These are phyloP conservation scores for Epichloe scottii DNA, from an alignment of 2,329 filamentous ascomycete genomes.

Conservation along the genomic window DNA sequence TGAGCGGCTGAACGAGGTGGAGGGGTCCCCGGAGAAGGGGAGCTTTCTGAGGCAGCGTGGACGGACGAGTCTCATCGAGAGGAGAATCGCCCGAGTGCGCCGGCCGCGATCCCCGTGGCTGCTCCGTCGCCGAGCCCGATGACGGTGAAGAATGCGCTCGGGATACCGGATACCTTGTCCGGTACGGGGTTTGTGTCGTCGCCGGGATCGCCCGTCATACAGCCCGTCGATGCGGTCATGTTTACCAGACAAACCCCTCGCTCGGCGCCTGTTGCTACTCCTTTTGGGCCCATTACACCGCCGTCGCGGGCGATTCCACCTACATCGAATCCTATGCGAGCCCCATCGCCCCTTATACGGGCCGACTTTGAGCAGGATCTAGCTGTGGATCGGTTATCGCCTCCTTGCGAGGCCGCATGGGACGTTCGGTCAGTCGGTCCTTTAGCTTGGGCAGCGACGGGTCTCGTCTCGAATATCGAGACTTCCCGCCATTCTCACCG, in stretches of 20 bases:
- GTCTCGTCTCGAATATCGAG: slow-evolving; percentile 19
- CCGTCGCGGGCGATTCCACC: slow-evolving; percentile 16
- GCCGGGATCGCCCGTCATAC: slow-evolving; percentile 20
- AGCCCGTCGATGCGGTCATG: slow-evolving; percentile 14
- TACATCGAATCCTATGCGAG: slow-evolving; percentile 17
- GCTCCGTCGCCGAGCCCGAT: slow-evolving; percentile 7
- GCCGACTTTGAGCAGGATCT: slow-evolving; percentile 26
- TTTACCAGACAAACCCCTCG: neutral
- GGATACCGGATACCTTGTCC: slow-evolving; percentile 17
- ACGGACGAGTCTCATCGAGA: slow-evolving; percentile 14
- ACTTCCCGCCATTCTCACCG: slow-evolving; percentile 25
- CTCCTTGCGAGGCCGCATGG: slow-evolving; percentile 17
- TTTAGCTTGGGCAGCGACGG: slow-evolving; percentile 21
- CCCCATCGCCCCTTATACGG: slow-evolving; percentile 21
- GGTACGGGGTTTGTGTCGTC: slow-evolving; percentile 8
- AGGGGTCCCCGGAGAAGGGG: slow-evolving; percentile 17
- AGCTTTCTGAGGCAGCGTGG: slow-evolving; percentile 18
- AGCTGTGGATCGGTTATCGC: slow-evolving; percentile 25
- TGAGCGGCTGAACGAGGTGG: slow-evolving; percentile 34
- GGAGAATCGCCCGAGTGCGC: slow-evolving; percentile 1
- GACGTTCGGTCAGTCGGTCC: slow-evolving; percentile 22
- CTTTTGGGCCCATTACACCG: slow-evolving; percentile 10
- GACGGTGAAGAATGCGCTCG: slow-evolving; percentile 19
- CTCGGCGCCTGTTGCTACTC: neutral
- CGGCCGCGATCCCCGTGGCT: neutral